Evolutionary conservation across 306 rosid species (phyloP), one percentile per base, ranked within the genome.

Genomic region (Quercus mongolica): DNA sequence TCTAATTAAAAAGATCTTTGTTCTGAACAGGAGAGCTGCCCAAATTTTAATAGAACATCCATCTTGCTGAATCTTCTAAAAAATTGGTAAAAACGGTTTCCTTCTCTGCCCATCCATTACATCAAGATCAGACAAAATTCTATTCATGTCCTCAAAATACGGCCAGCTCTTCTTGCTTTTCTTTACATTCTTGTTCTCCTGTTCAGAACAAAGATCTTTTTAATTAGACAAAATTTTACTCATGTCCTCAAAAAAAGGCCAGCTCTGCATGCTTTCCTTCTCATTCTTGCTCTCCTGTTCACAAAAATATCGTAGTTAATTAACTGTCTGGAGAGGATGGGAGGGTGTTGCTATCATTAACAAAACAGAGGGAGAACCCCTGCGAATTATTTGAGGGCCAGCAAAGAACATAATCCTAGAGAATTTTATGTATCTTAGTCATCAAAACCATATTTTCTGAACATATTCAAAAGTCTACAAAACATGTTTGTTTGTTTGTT

Each of bases 231-330:
- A 28, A 69, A 86, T 73, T 67, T 63, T 83, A 71, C 80, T 41
- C 89, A 90, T 90, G 73, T 91, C 92, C 81, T 89, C 90, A 3
- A 80, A 88, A 80, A 86, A 85, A 51, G 87, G 91, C 98, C 98
- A 94, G 72, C 78, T 82, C 79, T 73, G 87, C 83, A 14, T 78
- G 87, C 77, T 79, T 75, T 61, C 86, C 80, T 81, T 83, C 72
- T 86, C 94, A 30, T 81, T 86, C 86, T 94, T 86, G 87, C 82
- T 83, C 14, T 72, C 51, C 21, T 67, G 26, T 67, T 59, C 71
- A 67, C 11, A 76, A 44, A 17, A 41, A 14, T 71, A 68, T n/a
- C 20, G 59, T 35, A 11, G 19, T 56, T 28, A 61, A 64, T 31
- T 28, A 4, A 17, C 25, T 0, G 2, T 30, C 21, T 1, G 21